A percentile compares a stretch with the other conserved stretches of the same genome.
Conservation (phyloP, 495 filamentous ascomycete genomes). For the Neurospora discreta region DNA sequence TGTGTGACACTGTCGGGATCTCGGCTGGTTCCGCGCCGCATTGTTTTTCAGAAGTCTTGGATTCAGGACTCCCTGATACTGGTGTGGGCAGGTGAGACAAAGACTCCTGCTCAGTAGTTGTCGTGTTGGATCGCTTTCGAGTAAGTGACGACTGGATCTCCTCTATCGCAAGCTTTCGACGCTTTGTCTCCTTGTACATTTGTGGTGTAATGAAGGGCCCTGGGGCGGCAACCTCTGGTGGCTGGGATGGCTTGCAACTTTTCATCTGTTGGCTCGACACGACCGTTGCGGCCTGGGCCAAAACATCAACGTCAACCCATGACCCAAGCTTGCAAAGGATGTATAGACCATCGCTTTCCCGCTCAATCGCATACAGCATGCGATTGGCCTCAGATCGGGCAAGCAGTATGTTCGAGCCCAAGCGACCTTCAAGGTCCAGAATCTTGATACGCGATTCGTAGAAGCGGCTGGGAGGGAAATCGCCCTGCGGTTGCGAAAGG, state of each 20-base stretch:
- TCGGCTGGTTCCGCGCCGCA: not conserved
- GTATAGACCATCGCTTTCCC: conserved; percentile 55
- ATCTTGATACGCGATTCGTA: conserved; percentile 52
- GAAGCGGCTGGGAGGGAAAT: conserved; percentile 39
- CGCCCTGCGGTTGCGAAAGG: conserved; percentile 37
- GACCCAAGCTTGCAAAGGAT: conserved; percentile 57
- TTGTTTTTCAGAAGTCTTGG: not conserved
- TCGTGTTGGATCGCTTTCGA: conserved; percentile 13
- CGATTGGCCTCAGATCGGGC: conserved; percentile 49
- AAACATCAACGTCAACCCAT: conserved; percentile 47
- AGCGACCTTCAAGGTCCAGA: conserved; percentile 46
- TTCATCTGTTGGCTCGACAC: conserved; percentile 20
- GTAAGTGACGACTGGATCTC: conserved; percentile 30
- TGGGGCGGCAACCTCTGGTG: conserved; percentile 1
- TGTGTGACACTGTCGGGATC: conserved; percentile 1
- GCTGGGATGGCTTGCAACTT: conserved; percentile 2
- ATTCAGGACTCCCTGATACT: not conserved
- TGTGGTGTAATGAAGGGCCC: conserved; percentile 23
- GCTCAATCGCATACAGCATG: conserved; percentile 59
- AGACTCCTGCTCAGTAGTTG: conserved; percentile 27
- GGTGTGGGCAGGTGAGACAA: conserved; percentile 3
- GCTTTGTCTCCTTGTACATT: conserved; percentile 34
- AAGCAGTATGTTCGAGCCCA: conserved; percentile 50
- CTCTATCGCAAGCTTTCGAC: conserved; percentile 40
- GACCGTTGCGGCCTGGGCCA: conserved; percentile 32